A percentile compares a stretch with the other conserved stretches of the same genome.
phyloP scores from a whole-genome alignment of 345 rosid genomes.

The Corymbia maculata region DNA sequence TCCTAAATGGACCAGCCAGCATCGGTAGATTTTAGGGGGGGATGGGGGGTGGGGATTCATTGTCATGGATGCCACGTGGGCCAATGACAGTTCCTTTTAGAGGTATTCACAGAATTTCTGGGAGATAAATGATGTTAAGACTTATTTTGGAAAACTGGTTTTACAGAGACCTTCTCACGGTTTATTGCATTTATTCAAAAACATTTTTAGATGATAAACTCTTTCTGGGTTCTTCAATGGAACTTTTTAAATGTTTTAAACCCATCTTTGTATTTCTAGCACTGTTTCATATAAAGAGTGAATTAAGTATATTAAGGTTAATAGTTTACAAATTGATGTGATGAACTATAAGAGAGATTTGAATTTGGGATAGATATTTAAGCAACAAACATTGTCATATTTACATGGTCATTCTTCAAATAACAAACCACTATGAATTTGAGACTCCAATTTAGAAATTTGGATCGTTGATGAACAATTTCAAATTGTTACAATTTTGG shows the following conservation, averaged over 20 bases:
- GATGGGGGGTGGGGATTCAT: conserved; percentile 1
- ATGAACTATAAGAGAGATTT: neutral
- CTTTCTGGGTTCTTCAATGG: neutral
- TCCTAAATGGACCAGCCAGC: conserved; percentile 32
- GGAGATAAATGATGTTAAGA: neutral
- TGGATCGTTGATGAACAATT: neutral
- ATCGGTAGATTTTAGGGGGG: conserved; percentile 11
- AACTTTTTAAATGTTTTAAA: neutral
- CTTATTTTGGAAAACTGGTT: neutral
- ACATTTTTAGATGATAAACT: neutral
- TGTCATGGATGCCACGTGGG: conserved; percentile 46
- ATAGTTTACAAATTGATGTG: neutral
- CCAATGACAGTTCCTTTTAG: conserved; percentile 15
- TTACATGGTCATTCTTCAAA: neutral
- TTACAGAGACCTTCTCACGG: neutral
- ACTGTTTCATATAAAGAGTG: neutral
- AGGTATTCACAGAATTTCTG: neutral
- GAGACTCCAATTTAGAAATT: neutral
- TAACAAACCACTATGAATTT: neutral
- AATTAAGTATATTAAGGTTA: neutral
- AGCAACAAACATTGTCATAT: neutral
- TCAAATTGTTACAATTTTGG: neutral
- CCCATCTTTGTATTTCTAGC: neutral
- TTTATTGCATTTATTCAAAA: neutral
- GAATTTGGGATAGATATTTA: neutral